A percentile compares a stretch with the other conserved stretches of the same genome.
Conservation (phyloP, 1,284 basidiomycete species). For the Rhodotorula sp. region DNA sequence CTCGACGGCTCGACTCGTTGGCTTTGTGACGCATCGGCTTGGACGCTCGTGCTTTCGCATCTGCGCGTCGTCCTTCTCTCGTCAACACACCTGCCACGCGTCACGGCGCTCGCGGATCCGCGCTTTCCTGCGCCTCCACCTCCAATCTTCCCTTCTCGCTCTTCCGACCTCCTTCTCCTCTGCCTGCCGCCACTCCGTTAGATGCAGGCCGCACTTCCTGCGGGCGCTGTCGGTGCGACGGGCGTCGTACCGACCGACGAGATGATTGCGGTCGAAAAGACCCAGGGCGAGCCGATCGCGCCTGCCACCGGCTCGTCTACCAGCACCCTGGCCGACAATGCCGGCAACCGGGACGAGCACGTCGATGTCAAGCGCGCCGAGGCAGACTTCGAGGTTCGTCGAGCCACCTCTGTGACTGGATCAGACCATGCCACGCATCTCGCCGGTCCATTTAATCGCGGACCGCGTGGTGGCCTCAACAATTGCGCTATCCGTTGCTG, state of each 20-base stretch:
- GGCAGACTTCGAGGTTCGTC: slow-evolving; percentile 55
- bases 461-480: no score
- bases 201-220: not conserved
- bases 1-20: no score
- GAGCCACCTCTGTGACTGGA: no score
- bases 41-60: no score
- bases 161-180: not conserved
- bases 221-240: not conserved
- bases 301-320: not conserved
- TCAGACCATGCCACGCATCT: slow-evolving; percentile 42
- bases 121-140: not conserved
- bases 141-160: not conserved
- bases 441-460: slow-evolving; percentile 48
- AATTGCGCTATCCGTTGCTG: slow-evolving; percentile 47
- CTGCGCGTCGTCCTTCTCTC: no score
- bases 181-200: not conserved
- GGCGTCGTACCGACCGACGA: not conserved
- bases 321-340: not conserved
- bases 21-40: no score
- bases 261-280: not conserved
- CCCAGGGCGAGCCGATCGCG: not conserved
- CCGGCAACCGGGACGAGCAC: not conserved
- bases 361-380: slow-evolving; percentile 68
- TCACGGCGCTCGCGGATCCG: not conserved
- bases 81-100: no score